These are phyloP conservation scores for Trichoderma simmonsii DNA, from an alignment of 2,329 filamentous ascomycete species.

Conservation along the genomic window DNA sequence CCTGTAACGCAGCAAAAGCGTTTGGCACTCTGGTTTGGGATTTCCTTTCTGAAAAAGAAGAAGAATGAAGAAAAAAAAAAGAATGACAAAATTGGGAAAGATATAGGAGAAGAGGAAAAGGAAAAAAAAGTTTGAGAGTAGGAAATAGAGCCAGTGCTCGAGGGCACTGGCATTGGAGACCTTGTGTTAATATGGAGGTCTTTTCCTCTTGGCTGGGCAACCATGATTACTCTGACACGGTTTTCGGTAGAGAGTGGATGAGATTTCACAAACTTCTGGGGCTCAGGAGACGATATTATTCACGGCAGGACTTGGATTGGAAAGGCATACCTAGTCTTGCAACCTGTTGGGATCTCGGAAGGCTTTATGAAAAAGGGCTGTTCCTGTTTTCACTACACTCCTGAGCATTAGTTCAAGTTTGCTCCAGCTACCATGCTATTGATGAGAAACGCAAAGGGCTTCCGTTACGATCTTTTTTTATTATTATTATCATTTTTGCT, in stretches of 20 bases:
- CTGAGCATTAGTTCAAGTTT: conserved; percentile 6
- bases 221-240: conserved; percentile 4
- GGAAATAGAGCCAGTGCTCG: conserved; percentile 1
- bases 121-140: background rate
- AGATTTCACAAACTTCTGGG: background rate
- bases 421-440: conserved; percentile 9
- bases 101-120: background rate
- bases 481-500: background rate
- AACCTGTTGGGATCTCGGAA: conserved; percentile 4
- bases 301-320: conserved; percentile 15
- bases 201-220: background rate
- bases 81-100: background rate
- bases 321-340: conserved; percentile 17
- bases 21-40: background rate
- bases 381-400: conserved; percentile 9
- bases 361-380: background rate
- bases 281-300: background rate
- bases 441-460: conserved; percentile 9
- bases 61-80: background rate
- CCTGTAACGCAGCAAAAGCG: conserved; percentile 7
- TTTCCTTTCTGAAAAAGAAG: background rate
- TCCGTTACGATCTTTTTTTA: conserved; percentile 14
- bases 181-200: background rate
- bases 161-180: conserved; percentile 9
- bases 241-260: background rate